A percentile compares a stretch with the other conserved stretches of the same genome.
These are phyloP conservation scores for Paraconiothyrium brasiliense DNA, from an alignment of 2,329 filamentous ascomycete species.

Conservation along the genomic window DNA sequence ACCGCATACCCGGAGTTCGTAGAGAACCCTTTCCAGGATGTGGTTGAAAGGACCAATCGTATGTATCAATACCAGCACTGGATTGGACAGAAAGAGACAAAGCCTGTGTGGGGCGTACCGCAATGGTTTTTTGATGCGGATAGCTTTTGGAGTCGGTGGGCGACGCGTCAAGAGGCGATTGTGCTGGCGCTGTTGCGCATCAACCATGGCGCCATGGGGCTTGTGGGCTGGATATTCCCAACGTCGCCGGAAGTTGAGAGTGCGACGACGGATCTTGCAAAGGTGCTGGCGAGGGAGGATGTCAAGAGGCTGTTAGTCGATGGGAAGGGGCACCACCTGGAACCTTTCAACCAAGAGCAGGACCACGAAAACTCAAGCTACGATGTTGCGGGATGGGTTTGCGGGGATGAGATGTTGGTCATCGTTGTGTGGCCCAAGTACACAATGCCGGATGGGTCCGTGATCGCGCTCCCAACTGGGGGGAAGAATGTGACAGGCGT, in stretches of 20 bases:
- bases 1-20: conserved; percentile 22
- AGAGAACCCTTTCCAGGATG: conserved; percentile 57
- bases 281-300: conserved; percentile 45
- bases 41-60: conserved; percentile 56
- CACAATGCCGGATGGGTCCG: not conserved
- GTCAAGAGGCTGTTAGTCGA: conserved; percentile 53
- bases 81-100: conserved; percentile 43
- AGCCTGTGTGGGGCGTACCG: conserved; percentile 61
- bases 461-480: not conserved
- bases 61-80: conserved; percentile 54
- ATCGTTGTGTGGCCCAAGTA: conserved; percentile 52
- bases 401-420: conserved; percentile 48
- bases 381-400: conserved; percentile 56
- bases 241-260: conserved; percentile 45
- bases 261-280: conserved; percentile 52
- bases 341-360: conserved; percentile 1
- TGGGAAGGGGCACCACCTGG: conserved; percentile 29
- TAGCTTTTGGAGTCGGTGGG: conserved; percentile 59
- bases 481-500: not conserved
- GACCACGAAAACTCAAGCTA: conserved; percentile 27
- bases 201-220: conserved; percentile 61
- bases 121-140: conserved; percentile 60
- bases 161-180: conserved; percentile 56
- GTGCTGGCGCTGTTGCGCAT: conserved; percentile 59
- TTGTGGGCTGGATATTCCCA: conserved; percentile 61